Evolutionary conservation across 2,329 filamentous ascomycete genomes (phyloP).

Genomic region (Aspergillus hortae): DNA sequence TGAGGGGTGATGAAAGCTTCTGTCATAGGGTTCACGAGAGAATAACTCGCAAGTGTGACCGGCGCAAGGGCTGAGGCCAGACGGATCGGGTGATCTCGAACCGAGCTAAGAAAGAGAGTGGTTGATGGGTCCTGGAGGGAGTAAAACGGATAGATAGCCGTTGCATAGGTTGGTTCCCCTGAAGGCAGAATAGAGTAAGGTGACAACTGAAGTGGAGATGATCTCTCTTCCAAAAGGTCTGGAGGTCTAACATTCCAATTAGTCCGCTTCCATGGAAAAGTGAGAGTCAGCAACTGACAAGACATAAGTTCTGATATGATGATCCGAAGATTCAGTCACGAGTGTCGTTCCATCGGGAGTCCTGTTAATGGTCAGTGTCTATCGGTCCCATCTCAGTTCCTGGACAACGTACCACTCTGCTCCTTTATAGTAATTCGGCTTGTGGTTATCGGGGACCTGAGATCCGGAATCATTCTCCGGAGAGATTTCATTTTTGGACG

Average conservation of each 20-base stretch:
- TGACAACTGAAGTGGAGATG: slow-evolving; percentile 35
- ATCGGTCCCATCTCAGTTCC: not conserved
- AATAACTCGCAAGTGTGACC: slow-evolving; percentile 50
- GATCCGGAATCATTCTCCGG: not conserved
- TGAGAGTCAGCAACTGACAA: slow-evolving; percentile 36
- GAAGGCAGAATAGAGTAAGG: slow-evolving; percentile 47
- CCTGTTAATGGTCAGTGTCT: slow-evolving; percentile 25
- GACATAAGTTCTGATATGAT: slow-evolving; percentile 52
- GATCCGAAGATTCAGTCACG: slow-evolving; percentile 51
- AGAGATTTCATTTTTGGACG: not conserved
- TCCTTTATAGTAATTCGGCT: slow-evolving; percentile 42
- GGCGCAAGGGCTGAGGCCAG: slow-evolving; percentile 54
- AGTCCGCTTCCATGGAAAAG: slow-evolving; percentile 2
- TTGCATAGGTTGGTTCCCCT: slow-evolving; percentile 51
- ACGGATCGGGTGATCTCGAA: slow-evolving; percentile 54
- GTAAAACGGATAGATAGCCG: slow-evolving; percentile 54
- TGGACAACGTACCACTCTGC: slow-evolving; percentile 40
- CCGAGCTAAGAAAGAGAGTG: slow-evolving; percentile 50
- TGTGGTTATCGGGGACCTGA: not conserved
- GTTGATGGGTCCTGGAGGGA: slow-evolving; percentile 49
- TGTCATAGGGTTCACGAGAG: slow-evolving; percentile 51
- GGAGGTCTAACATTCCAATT: slow-evolving; percentile 36
- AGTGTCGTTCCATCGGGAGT: slow-evolving; percentile 57
- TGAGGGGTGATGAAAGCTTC: slow-evolving; percentile 56
- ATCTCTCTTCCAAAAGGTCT: slow-evolving; percentile 43